These are phyloP conservation scores for Ophiocordyceps robertsii DNA, from an alignment of 2,329 filamentous ascomycete genomes.

Conservation along the genomic window DNA sequence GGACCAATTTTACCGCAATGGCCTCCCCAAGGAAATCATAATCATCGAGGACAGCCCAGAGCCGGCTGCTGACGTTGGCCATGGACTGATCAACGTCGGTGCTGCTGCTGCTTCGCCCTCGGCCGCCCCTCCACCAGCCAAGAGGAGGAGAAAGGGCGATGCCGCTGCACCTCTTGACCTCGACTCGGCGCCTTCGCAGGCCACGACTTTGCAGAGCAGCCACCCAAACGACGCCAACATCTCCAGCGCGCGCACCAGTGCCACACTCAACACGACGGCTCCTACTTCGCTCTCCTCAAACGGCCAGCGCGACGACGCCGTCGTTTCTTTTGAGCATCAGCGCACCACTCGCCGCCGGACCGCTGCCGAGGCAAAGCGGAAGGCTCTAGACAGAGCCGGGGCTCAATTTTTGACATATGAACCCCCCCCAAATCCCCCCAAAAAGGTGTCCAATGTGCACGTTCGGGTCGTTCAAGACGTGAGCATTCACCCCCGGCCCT, in stretches of 20 bases:
- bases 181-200: slow-evolving; percentile 29
- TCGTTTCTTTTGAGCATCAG: slow-evolving; percentile 80
- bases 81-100: slow-evolving; percentile 20
- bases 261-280: slow-evolving; percentile 71
- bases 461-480: slow-evolving; percentile 52
- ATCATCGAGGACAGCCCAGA: slow-evolving; percentile 66
- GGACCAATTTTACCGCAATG: slow-evolving; percentile 33
- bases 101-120: slow-evolving; percentile 8
- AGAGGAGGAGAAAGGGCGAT: slow-evolving; percentile 56
- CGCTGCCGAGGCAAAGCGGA: slow-evolving; percentile 68
- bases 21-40: slow-evolving; percentile 72
- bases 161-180: slow-evolving; percentile 19
- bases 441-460: slow-evolving; percentile 73
- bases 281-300: slow-evolving; percentile 63
- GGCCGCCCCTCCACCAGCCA: slow-evolving; percentile 41
- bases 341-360: slow-evolving; percentile 62
- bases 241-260: slow-evolving; percentile 75
- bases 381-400: slow-evolving; percentile 56
- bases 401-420: slow-evolving; percentile 69
- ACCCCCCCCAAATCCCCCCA: slow-evolving; percentile 74
- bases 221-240: slow-evolving; percentile 56
- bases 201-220: slow-evolving; percentile 56
- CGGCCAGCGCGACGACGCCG: slow-evolving; percentile 48
- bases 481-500: slow-evolving; percentile 19
- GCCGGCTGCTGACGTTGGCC: slow-evolving; percentile 30